phyloP scores from a whole-genome alignment of 768 basidiomycete species.

The Mrakia blollopis region DNA sequence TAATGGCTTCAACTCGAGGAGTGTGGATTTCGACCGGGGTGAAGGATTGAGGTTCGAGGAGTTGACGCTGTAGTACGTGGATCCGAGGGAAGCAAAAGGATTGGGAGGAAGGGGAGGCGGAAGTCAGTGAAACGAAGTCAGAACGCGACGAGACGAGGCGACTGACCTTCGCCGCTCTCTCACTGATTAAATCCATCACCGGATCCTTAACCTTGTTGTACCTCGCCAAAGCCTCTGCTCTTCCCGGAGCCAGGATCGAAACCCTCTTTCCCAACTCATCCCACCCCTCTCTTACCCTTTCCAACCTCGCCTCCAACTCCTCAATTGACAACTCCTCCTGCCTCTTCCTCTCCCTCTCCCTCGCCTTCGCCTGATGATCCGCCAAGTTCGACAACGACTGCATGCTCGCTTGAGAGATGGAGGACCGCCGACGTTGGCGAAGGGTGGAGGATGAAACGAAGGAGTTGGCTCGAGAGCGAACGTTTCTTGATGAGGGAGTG shows the following conservation, averaged over 20 bases:
- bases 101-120: neutral
- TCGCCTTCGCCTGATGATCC: neutral
- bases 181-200: neutral
- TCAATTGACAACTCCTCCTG: neutral
- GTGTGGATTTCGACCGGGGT: neutral
- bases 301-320: neutral
- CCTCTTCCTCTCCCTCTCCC: neutral
- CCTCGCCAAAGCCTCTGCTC: neutral
- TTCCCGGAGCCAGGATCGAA: neutral
- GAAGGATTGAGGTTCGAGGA: neutral
- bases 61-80: neutral
- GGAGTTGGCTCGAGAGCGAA: neutral
- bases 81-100: neutral
- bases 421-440: neutral
- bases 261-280: neutral
- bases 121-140: neutral
- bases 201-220: neutral
- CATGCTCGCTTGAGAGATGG: neutral
- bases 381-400: neutral
- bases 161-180: neutral
- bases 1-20: neutral
- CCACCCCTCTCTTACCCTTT: neutral
- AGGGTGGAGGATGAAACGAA: neutral
- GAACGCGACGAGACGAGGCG: neutral
- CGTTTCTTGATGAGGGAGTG: neutral